Evolutionary conservation across 306 rosid species (phyloP), one percentile per base, ranked within the genome.

Genomic region (Corylus heterophylla): DNA sequence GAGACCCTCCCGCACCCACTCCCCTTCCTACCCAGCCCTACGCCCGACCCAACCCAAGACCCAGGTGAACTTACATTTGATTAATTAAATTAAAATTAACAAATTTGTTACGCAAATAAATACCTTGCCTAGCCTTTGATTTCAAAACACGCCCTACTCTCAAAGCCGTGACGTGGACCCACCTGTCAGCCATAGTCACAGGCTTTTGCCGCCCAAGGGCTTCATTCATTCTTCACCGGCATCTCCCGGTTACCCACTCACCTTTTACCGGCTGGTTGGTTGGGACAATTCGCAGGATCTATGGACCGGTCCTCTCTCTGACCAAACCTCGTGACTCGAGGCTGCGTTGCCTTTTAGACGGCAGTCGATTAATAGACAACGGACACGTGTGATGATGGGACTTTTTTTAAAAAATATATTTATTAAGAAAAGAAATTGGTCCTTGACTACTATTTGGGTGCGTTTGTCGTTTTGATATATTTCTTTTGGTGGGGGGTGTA

Each of bases 291-390:
- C 6, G 70, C 74, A 73, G 79, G 39, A 80, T 80, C 69, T 16
- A 27, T 17, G 79, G 69, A 51, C 58, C 77, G 73, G 37, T 27
- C 4, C 50, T 48, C 64, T 72, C 77, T 72, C 77, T 73, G 44
- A 35, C 76, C 76, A 18, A 12, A 17, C 48, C 80, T 70, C 84
- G 84, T 69, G 55, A 69, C 66, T 61, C 68, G 80, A 76, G 84
- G 70, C 59, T 27, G 83, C 61, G 18, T 11, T 45, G 22, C 59
- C 72, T 74, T 68, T 80, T 68, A 55, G 16, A 74, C 68, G 72
- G 70, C 50, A 22, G 37, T 61, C 56, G 39, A 25, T 56, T 50
- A 29, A 31, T 80, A 48, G 2, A 16, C 8, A 1, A 9, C n/a
- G 3, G 45, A 35, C 76, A 70, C 79, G 61, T 55, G 80, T 66